Evolutionary conservation across 371 early-diverging fungal genomes (phyloP).

Genomic region (Lichtheimia ramosa): DNA sequence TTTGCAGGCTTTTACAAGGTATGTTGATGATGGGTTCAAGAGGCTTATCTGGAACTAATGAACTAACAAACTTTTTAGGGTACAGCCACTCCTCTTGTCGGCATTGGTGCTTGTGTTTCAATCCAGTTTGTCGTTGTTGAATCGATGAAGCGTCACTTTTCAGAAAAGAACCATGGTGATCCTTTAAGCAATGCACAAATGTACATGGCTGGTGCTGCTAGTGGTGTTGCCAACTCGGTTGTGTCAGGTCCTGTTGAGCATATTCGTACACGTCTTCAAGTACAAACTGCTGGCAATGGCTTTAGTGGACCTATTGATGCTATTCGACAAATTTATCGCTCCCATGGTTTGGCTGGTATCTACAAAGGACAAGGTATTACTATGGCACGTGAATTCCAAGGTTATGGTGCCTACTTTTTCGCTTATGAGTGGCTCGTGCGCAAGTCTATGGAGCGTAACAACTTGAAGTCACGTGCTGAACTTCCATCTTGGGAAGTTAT

Average conservation of each 20-base stretch:
- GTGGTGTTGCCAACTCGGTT: conserved; percentile 82
- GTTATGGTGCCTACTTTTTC: conserved; percentile 80
- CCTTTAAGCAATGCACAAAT: conserved; percentile 66
- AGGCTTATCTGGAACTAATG: conserved; percentile 2
- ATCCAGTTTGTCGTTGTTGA: conserved; percentile 79
- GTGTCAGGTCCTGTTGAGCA: conserved; percentile 86
- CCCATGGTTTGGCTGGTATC: conserved; percentile 71
- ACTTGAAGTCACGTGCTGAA: conserved; percentile 50
- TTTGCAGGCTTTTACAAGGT: conserved; percentile 74
- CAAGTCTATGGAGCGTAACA: conserved; percentile 56
- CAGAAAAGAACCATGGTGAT: conserved; percentile 37
- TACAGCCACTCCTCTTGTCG: conserved; percentile 75
- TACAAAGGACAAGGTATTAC: conserved; percentile 85
- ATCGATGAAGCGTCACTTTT: conserved; percentile 72
- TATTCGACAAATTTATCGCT: conserved; percentile 69
- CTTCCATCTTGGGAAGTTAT: conserved; percentile 67
- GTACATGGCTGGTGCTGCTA: conserved; percentile 76
- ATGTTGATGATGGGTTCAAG: conserved; percentile 5
- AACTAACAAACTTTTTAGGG: conserved; percentile 37
- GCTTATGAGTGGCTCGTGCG: conserved; percentile 79
- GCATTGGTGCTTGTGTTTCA: conserved; percentile 81
- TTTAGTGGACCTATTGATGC: conserved; percentile 75
- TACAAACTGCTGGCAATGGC: conserved; percentile 54
- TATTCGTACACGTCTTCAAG: conserved; percentile 79
- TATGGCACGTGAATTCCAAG: conserved; percentile 77